Percentiles rank a stretch among this genome's conserved stretches.
Conservation (phyloP, 306 rosid species). For the Prinsepia uniflora region DNA sequence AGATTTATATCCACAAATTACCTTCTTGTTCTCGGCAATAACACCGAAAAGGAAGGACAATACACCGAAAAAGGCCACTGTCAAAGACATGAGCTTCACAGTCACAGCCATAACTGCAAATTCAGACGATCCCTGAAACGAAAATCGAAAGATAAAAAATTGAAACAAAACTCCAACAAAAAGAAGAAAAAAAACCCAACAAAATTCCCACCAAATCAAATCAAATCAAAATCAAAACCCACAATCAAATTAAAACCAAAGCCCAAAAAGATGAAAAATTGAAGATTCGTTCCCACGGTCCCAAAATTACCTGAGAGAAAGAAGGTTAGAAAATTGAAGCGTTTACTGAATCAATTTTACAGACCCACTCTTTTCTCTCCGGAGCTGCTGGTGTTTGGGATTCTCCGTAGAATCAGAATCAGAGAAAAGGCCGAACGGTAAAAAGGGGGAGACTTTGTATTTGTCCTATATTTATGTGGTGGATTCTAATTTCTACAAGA, state of each 20-base stretch:
- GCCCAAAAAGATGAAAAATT: neutral
- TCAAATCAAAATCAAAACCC: too few species aligned
- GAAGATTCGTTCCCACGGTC: too few species aligned
- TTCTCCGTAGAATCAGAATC: slow-evolving; percentile 15
- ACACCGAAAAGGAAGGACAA: slow-evolving; percentile 41
- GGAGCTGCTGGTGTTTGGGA: neutral
- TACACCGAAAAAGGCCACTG: slow-evolving; percentile 29
- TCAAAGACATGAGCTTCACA: slow-evolving; percentile 29
- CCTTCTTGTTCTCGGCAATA: slow-evolving; percentile 52
- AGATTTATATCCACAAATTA: neutral
- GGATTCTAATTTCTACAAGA: neutral
- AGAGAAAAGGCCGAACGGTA: neutral
- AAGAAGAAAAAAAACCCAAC: neutral
- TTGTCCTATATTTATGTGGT: neutral
- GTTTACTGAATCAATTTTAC: neutral
- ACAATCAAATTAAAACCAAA: neutral
- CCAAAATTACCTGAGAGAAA: slow-evolving; percentile 1
- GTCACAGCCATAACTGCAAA: slow-evolving; percentile 33
- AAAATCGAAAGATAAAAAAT: neutral
- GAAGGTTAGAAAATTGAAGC: neutral
- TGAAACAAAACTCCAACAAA: neutral
- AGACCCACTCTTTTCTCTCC: neutral
- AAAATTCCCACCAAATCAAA: neutral
- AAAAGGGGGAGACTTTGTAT: too few species aligned
- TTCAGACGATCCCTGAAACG: neutral